Evolutionary conservation across 176 grass and related monocot genomes (phyloP), one percentile per base, ranked within the genome.

Genomic region (Oryza glaberrima): DNA sequence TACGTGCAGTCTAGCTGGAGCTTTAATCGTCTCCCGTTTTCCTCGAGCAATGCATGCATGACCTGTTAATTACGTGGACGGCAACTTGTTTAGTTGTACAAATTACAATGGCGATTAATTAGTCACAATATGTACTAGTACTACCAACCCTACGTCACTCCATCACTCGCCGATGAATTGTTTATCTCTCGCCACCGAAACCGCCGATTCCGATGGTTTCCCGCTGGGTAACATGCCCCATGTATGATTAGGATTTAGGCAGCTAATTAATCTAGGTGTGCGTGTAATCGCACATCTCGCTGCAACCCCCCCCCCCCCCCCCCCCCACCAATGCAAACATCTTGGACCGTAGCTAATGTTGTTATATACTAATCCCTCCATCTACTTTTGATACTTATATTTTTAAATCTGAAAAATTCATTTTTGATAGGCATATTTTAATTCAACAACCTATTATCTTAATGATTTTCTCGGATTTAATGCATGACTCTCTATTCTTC

Each of bases 1-100:
- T 77, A 82, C 83, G 88, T 78, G 36, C 46, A 14, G 12, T 85
- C 83, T 38, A 78, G 78, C 73, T 90, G 68, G 78, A 90, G 54
- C 73, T 56, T 56, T 3, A 12, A 4, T 22, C 58, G 41, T 82
- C 38, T 35, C 46, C 65, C 1, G 25, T 20, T 87, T 43, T 65
- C 48, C 43, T 81, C 72, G 34, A 22, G 66, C 4, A 56, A n/a
- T 66, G 71, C 77, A 61, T 61, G 56, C 77, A 61, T 61, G 56
- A 20, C 56, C 58, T 63, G 20, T 86, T 25, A 19, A 78, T 36
- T 90, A 72, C 67, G 67, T 86, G 83, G 73, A 60, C 25, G 49
- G 78, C 88, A 78, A 69, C 47, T 49, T 22, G 19, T 54, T 67
- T 63, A 63, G 0, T 26, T 68, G 20, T 70, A 58, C 23, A 56